Base-by-base conservation (phyloP, 768 basidiomycete genomes). In the Tylopilus rubrobrunneus region DNA sequence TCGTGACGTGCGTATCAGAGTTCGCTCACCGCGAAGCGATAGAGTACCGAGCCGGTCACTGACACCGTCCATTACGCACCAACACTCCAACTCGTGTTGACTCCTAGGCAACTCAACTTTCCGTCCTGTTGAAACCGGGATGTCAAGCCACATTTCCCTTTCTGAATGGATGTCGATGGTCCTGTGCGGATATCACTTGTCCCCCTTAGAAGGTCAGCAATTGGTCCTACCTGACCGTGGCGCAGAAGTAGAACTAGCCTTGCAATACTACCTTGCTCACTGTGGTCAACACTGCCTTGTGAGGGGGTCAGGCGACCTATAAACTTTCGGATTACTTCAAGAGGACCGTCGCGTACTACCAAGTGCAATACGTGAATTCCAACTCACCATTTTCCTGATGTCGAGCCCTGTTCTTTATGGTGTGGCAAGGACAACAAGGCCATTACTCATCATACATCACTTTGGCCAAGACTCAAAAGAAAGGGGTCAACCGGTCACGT, bases 401-500 rank as follows among this genome's bases (percentile, higher is more conserved):
- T n/a, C n/a, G n/a, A n/a, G n/a, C n/a, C n/a, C n/a, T n/a, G n/a
- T n/a, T n/a, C n/a, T n/a, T n/a, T n/a, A n/a, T n/a, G n/a, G n/a
- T n/a, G n/a, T n/a, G n/a, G n/a, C n/a, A n/a, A n/a, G n/a, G n/a
- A n/a, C n/a, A n/a, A n/a, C n/a, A n/a, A n/a, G n/a, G n/a, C n/a
- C n/a, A 64, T 61, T 47, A 63, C 36, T 37, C 36, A 37, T 37
- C 36, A 37, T 17, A 17, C 15, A 36, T 11, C 34, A 11, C 33
- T 51, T 52, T 53, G 27, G 51, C 44, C 53, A 51, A 37, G 50
- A 55, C 43, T 42, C 49, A 8, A 10, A 41, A 49, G 55, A 63
- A 49, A 55, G 64, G 64, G n/a, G n/a, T n/a, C n/a, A n/a, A n/a
- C n/a, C n/a, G 62, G 58, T 7, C 45, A 11, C 41, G 40, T 34